Percentiles rank a stretch among this genome's conserved stretches.
Conservation (phyloP, 2,329 filamentous ascomycete species). For the Tolypocladium nubicola region DNA sequence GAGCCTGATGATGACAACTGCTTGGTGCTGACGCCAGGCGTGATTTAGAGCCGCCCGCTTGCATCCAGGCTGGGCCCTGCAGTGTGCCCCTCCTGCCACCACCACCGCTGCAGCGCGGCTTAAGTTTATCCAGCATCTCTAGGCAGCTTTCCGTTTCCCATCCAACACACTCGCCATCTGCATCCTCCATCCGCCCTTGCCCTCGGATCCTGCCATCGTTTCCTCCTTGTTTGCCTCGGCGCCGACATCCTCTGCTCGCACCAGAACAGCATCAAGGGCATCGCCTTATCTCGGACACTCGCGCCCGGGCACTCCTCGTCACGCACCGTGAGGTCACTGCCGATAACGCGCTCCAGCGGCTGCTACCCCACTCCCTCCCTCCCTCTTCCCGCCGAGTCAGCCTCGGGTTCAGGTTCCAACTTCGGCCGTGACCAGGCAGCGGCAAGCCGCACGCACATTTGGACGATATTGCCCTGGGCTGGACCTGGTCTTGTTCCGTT, state of each 20-base stretch:
- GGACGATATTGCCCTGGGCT: neutral
- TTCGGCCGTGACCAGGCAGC: slow-evolving; percentile 2
- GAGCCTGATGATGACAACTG: neutral
- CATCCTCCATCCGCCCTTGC: neutral
- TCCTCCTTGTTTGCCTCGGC: neutral
- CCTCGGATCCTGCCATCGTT: neutral
- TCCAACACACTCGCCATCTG: neutral
- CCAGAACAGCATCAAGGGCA: neutral
- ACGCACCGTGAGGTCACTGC: neutral
- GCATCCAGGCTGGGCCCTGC: neutral
- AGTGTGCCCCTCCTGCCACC: neutral
- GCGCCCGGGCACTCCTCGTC: neutral
- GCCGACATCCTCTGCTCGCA: neutral
- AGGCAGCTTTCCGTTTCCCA: neutral
- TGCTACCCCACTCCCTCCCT: slow-evolving; percentile 1
- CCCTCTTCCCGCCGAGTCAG: neutral
- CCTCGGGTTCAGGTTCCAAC: neutral
- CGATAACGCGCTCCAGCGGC: neutral
- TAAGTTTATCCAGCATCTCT: neutral
- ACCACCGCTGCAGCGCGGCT: neutral
- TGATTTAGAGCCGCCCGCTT: neutral
- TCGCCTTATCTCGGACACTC: neutral
- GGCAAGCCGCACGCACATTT: neutral
- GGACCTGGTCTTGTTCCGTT: neutral
- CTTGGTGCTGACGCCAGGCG: neutral